These are phyloP conservation scores for Chlamydomonas sphaeroides DNA, from an alignment of 139 green algal species.

Conservation along the genomic window DNA sequence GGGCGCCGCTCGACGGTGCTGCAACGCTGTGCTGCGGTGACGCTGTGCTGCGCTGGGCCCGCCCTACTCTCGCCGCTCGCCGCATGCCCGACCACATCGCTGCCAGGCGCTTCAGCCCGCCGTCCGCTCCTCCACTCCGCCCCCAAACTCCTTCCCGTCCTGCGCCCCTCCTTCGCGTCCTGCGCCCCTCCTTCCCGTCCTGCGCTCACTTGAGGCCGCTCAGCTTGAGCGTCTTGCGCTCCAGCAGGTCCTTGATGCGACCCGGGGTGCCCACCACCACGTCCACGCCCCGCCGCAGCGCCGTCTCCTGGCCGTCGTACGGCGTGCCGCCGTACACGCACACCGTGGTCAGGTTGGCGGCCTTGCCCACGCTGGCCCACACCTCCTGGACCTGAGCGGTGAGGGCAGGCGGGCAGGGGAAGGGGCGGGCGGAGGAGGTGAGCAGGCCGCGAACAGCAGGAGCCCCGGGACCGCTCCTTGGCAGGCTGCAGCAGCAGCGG, in stretches of 20 bases:
- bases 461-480: too few relatives aligned
- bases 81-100: too few relatives aligned
- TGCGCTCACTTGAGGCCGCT: constrained; percentile 66
- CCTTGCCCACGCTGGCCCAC: constrained; percentile 87
- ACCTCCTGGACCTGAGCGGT: constrained; percentile 83
- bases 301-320: constrained; percentile 84
- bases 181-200: too few relatives aligned
- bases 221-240: constrained; percentile 87
- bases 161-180: too few relatives aligned
- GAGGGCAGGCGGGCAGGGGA: neutral
- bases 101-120: too few relatives aligned
- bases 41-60: too few relatives aligned
- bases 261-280: constrained; percentile 96
- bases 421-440: neutral
- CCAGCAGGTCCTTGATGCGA: constrained; percentile 95
- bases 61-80: too few relatives aligned
- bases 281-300: constrained; percentile 88
- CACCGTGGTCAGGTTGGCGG: constrained; percentile 73
- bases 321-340: constrained; percentile 96
- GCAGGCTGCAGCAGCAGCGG: too few relatives aligned
- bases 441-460: neutral
- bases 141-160: too few relatives aligned
- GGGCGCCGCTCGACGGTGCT: too few relatives aligned
- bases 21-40: too few relatives aligned
- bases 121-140: too few relatives aligned